Conservation (phyloP, 345 rosid species). For the Melastoma malabathricum region DNA sequence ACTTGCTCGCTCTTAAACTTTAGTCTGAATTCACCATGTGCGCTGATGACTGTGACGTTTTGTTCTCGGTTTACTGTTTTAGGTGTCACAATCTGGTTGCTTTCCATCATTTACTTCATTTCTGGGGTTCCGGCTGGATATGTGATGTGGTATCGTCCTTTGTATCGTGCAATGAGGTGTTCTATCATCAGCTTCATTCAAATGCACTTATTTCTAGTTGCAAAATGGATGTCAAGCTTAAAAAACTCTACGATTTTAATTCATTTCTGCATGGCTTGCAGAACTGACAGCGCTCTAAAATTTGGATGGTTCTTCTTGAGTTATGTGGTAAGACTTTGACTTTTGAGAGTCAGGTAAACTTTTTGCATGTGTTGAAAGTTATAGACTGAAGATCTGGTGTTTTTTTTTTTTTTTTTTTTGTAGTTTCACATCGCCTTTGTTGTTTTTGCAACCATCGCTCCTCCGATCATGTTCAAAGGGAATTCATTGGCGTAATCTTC, state of each 20-base stretch:
- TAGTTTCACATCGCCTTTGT: conserved; percentile 86
- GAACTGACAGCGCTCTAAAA: conserved; percentile 97
- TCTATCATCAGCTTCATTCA: not conserved
- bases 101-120: conserved; percentile 79
- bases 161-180: conserved; percentile 95
- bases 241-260: not conserved
- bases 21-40: not conserved
- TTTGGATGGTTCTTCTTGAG: conserved; percentile 80
- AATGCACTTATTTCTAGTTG: too few relatives aligned
- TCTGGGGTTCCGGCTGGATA: conserved; percentile 88
- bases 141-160: conserved; percentile 86
- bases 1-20: not conserved
- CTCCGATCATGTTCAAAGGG: conserved; percentile 87
- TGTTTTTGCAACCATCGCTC: conserved; percentile 76
- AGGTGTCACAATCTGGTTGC: conserved; percentile 94
- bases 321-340: conserved; percentile 41
- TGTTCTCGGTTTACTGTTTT: conserved; percentile 8
- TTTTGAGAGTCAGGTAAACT: not conserved
- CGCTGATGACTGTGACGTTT: conserved; percentile 5
- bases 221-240: not conserved
- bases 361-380: not conserved
- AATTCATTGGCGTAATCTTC: conserved; percentile 70
- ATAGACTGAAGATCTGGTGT: conserved; percentile 6
- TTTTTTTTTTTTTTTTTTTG: conserved; percentile 20
- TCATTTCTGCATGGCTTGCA: conserved; percentile 12